Evolutionary conservation across 768 basidiomycete species (phyloP), one percentile per base, ranked within the genome.

Genomic region (Hydnomerulius pinastri): DNA sequence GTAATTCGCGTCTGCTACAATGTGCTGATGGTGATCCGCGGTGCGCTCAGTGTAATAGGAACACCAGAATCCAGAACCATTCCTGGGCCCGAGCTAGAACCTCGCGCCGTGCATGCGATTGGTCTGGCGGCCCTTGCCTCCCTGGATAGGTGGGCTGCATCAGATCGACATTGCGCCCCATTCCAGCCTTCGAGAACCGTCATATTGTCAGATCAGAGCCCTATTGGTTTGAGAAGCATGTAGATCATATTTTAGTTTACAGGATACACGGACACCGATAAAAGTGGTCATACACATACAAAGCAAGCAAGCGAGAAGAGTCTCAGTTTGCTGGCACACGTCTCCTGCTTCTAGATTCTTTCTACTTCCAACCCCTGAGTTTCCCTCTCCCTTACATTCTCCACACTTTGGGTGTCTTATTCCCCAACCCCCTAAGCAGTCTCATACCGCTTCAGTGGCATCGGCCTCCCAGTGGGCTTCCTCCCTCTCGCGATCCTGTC

Each of bases 401-500:
- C n/a, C n/a, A n/a, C n/a, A n/a, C n/a, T n/a, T 4, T 32, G 30
- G 4, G 10, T 4, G 30, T 4, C n/a, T 2, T 9, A 17, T 17
- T 27, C 37, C 11, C 2, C 46, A 2, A 30, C 37, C 10, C 21
- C 36, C 17, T 30, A 79, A 24, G 79, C 71, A 18, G 84, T 86
- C 49, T 82, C 86, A 59, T 79, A 78, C 62, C 86, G 75, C 76
- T 85, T 89, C 63, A 87, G 67, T 38, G 78, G 74, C 21, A 67
- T 61, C 12, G 81, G 82, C 55, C 77, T 67, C 43, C 73, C 76
- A 12, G 74, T 69, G 13, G 72, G 55, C 51, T 62, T 69, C 55
- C 80, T 69, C 27, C 77, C 79, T 43, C 75, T 71, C 27, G 87
- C 82, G 55, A 87, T 79, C 58, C 73, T 70, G 37, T 86, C 85